Evolutionary conservation across 2,329 filamentous ascomycete species (phyloP), one percentile per base, ranked within the genome.

Genomic region (Ophiostoma sp.): DNA sequence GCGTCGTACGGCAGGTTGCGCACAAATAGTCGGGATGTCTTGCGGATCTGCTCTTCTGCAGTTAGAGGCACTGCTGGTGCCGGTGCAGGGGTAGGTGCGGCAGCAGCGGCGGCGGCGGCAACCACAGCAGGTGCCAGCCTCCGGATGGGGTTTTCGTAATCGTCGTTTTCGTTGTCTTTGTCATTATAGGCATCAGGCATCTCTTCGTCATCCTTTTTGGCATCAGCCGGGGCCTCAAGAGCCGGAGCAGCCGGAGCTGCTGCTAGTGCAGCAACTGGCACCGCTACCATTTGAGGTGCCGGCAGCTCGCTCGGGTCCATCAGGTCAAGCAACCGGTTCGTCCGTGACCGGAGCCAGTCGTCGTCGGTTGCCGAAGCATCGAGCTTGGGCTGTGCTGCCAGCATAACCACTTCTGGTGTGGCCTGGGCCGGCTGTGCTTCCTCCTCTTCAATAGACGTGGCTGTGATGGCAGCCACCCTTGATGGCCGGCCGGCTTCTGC

Each of bases 321-420:
- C 36, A 98, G 85, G 80, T 95, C 96, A 69, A 98, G 86, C 68
- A 97, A 84, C 78, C 95, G 89, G 82, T 91, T 98, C 17, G 95
- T 98, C 77, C 93, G 90, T 75, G 93, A 95, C 73, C 95, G 90
- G 77, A 98, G 86, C 96, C 96, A 99, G 82, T 98, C 95, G 75
- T 91, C 90, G 82, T 98, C 94, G 28, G 92, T 91, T 2, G 90
- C 85, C 6, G 71, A 68, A 2, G 74, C 61, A 31, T 71, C 71
- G 2, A 73, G 70, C 69, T 74, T 73, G 22, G 64, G 70, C 42
- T 69, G 70, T 55, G 70, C 33, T 25, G 59, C 50, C 11, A 61
- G 11, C 9, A 57, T 48, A 4, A 33, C 25, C 2, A 39, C 15
- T 64, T 71, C 68, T 5, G 57, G 48, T 31, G 71, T 39, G 11